Evolutionary conservation across 2,329 filamentous ascomycete species (phyloP).

Genomic region (Orbilia quercus): DNA sequence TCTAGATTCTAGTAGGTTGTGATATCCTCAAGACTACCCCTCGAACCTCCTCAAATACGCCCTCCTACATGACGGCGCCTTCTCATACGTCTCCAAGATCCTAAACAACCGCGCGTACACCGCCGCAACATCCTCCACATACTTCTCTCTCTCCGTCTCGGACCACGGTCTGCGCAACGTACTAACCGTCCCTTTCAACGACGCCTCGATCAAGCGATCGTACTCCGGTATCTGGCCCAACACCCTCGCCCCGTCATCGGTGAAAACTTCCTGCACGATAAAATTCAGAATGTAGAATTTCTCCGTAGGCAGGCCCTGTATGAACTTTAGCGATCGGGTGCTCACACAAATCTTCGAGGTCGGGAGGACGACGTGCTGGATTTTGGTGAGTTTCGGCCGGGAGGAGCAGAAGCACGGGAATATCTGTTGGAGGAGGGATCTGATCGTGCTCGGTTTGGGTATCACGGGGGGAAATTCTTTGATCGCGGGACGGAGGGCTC

Average conservation of each 20-base stretch:
- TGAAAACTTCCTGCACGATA: conserved; percentile 51
- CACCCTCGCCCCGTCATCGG: conserved; percentile 42
- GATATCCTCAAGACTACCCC: background rate
- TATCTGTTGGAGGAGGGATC: background rate
- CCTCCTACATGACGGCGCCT: conserved; percentile 30
- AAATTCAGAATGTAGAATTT: conserved; percentile 36
- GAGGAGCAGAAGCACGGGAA: conserved; percentile 37
- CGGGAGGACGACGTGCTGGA: conserved; percentile 42
- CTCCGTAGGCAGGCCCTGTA: conserved; percentile 28
- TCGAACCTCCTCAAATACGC: conserved; percentile 31
- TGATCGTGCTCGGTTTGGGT: background rate
- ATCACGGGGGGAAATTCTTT: too few species aligned
- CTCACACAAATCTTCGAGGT: conserved; percentile 41
- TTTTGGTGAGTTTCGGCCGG: conserved; percentile 42
- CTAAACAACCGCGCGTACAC: conserved; percentile 40
- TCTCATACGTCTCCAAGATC: conserved; percentile 42
- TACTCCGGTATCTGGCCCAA: conserved; percentile 42
- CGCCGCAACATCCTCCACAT: conserved; percentile 45
- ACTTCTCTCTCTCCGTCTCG: conserved; percentile 15
- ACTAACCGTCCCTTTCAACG: conserved; percentile 22
- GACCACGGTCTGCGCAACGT: conserved; percentile 31
- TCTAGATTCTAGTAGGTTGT: too few species aligned
- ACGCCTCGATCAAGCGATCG: conserved; percentile 34
- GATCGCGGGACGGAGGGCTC: background rate
- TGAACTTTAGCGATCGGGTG: conserved; percentile 26